phyloP scores from a whole-genome alignment of 225 moss, liverwort and hornwort species.

The Thuidium tamariscinum region DNA sequence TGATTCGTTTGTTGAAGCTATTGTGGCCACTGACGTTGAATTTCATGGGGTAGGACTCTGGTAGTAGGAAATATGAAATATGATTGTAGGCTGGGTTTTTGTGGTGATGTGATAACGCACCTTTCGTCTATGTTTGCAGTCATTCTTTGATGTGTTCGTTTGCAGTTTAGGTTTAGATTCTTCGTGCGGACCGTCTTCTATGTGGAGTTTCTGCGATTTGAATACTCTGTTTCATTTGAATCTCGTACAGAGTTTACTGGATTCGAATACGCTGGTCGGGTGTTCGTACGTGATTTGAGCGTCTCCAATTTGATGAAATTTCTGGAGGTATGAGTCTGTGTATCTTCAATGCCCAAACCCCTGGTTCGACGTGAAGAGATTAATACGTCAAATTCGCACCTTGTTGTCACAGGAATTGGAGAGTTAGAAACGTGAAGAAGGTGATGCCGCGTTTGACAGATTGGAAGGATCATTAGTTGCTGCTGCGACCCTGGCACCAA shows the following conservation, averaged over 20 bases:
- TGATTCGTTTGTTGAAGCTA: not conserved
- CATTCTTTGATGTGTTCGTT: not conserved
- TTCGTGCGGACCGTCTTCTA: not conserved
- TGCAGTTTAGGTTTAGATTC: not conserved
- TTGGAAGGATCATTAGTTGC: not conserved
- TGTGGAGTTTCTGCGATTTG: not conserved
- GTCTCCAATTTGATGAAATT: not conserved
- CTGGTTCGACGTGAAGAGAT: not conserved
- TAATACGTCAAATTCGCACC: not conserved
- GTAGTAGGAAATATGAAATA: not conserved
- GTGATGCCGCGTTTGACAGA: not conserved
- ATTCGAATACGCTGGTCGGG: not conserved
- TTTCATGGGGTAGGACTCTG: not conserved
- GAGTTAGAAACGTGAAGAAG: not conserved
- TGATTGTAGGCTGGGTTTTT: not conserved
- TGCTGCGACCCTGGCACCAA: constrained; percentile 15
- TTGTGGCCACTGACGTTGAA: not conserved
- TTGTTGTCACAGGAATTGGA: not conserved
- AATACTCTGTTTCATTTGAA: not conserved
- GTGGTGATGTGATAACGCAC: not conserved
- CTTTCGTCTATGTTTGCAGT: not conserved
- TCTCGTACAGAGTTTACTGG: not conserved
- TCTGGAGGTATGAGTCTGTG: not conserved
- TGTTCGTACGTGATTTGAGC: not conserved
- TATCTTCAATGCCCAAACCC: not conserved